These are phyloP conservation scores for Ophiostoma populinum DNA, from an alignment of 2,329 filamentous ascomycete genomes.

Conservation along the genomic window DNA sequence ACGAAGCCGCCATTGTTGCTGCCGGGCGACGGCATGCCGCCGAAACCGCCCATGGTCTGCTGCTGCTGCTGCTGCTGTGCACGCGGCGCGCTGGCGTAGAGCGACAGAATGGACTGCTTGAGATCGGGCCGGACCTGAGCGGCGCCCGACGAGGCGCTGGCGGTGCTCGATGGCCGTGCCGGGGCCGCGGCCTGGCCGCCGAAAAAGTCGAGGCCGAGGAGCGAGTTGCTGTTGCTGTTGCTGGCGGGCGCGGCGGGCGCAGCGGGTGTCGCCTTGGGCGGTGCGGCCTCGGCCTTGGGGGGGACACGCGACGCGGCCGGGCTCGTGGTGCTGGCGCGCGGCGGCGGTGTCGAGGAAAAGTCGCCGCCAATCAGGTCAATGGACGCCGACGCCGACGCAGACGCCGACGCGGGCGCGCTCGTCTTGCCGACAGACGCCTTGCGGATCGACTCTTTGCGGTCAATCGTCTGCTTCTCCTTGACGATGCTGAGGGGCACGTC, in stretches of 20 bases:
- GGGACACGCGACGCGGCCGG: slow-evolving; percentile 40
- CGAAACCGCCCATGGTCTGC: slow-evolving; percentile 42
- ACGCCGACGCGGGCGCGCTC: slow-evolving; percentile 15
- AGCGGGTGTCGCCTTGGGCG: slow-evolving; percentile 39
- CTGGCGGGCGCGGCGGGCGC: too few relatives aligned
- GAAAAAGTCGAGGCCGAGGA: slow-evolving; percentile 86
- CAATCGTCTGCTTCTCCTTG: slow-evolving; percentile 48
- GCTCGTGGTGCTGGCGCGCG: slow-evolving; percentile 58
- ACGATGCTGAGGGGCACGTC: slow-evolving; percentile 51
- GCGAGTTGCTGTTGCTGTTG: slow-evolving; percentile 60
- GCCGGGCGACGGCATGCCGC: slow-evolving; percentile 31
- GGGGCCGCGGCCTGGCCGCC: slow-evolving; percentile 52
- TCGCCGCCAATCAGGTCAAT: slow-evolving; percentile 68
- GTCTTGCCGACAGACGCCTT: slow-evolving; percentile 36
- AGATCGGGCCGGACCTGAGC: slow-evolving; percentile 73
- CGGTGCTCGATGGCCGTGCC: slow-evolving; percentile 69
- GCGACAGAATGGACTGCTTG: slow-evolving; percentile 90
- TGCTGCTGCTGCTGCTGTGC: slow-evolving; percentile 49
- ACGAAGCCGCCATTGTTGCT: slow-evolving; percentile 19
- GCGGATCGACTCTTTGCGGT: slow-evolving; percentile 41
- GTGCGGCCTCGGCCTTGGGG: slow-evolving; percentile 45
- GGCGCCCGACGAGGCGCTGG: slow-evolving; percentile 30
- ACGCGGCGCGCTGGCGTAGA: slow-evolving; percentile 74
- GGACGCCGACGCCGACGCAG: slow-evolving; percentile 18
- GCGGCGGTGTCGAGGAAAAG: slow-evolving; percentile 25